Evolutionary conservation across 1,139 yeast species (phyloP).

Genomic region (Sugiyamaella novakii): DNA sequence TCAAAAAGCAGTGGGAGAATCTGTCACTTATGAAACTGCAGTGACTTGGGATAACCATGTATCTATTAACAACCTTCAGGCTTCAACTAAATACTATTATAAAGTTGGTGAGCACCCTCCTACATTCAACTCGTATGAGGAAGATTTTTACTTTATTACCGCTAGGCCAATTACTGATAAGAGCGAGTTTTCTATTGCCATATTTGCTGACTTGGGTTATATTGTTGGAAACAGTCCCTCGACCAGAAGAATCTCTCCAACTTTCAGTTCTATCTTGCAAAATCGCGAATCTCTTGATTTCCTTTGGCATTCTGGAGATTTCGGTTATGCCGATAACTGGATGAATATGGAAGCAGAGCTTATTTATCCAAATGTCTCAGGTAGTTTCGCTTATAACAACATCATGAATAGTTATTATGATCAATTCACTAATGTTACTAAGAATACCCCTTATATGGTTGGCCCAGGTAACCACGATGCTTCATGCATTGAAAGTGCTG

Average conservation of each 20-base stretch:
- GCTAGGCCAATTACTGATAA: slow-evolving; percentile 23
- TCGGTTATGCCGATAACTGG: slow-evolving; percentile 38
- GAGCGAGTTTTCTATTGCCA: slow-evolving; percentile 24
- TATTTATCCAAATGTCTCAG: slow-evolving; percentile 21
- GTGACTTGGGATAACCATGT: slow-evolving; percentile 39
- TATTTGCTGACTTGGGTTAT: slow-evolving; percentile 31
- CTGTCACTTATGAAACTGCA: slow-evolving; percentile 35
- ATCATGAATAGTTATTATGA: slow-evolving; percentile 30
- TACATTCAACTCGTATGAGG: slow-evolving; percentile 1
- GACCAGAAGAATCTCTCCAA: slow-evolving; percentile 24
- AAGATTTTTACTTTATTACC: slow-evolving; percentile 23
- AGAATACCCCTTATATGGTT: slow-evolving; percentile 35
- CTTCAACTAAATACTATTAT: slow-evolving; percentile 39
- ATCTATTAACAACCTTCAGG: slow-evolving; percentile 32
- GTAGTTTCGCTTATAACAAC: slow-evolving; percentile 20
- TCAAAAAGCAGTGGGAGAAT: slow-evolving; percentile 29
- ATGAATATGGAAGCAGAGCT: slow-evolving; percentile 29
- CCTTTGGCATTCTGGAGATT: slow-evolving; percentile 35
- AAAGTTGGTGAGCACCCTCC: slow-evolving; percentile 26
- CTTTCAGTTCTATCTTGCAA: slow-evolving; percentile 18
- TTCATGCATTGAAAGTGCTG: slow-evolving; percentile 28
- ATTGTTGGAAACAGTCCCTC: slow-evolving; percentile 26
- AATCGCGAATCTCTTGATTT: slow-evolving; percentile 29
- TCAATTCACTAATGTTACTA: slow-evolving; percentile 32
- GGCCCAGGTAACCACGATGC: slow-evolving; percentile 39